Base-by-base conservation (phyloP, 2,329 filamentous ascomycete genomes). In the Aspergillus tamarii region DNA sequence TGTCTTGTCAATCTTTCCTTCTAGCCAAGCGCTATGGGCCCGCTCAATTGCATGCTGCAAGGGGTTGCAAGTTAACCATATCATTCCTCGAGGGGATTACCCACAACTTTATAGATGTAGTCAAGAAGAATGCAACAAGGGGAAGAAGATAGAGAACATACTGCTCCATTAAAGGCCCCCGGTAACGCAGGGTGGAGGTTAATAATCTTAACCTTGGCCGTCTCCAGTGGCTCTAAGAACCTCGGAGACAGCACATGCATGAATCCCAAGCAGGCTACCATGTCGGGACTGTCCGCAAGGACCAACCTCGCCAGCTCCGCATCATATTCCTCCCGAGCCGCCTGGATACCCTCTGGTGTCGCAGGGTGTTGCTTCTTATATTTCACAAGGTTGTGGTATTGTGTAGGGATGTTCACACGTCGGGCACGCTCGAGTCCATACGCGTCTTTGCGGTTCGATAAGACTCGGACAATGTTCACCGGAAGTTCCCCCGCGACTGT, bases 221-320 rank as follows among this genome's bases (percentile, higher is more conserved):
- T 80, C 39, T 86, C 84, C 9, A 96, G 74, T 2, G 92, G 91
- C 10, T 85, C 83, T 55, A 96, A 81, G 75, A 96, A 95, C 1
- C 83, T 80, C 2, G 83, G 82, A 0, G 88, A 89, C 56, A 96
- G 85, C 62, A 96, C 89, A 76, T 95, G 89, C 92, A 96, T 96
- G 85, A 91, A 96, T 2, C 93, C 93, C 4, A 91, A 89, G 69
- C 93, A 91, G 10, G 95, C 89, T 56, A 96, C 87, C 60, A 96
- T 78, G 60, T 94, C 87, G 0, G 93, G 92, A 62, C 78, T 78
- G 66, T 90, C 85, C 5, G 79, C 76, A 28, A 94, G 81, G 59
- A 96, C 85, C 64, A 89, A 83, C 48, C 84, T 77, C 0, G 92
- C 91, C 66, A 96, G 82, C 50, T 91, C 91, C 16, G 87, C 85